phyloP scores from a whole-genome alignment of 139 green algal genomes.

The Marvania coccoides region DNA sequence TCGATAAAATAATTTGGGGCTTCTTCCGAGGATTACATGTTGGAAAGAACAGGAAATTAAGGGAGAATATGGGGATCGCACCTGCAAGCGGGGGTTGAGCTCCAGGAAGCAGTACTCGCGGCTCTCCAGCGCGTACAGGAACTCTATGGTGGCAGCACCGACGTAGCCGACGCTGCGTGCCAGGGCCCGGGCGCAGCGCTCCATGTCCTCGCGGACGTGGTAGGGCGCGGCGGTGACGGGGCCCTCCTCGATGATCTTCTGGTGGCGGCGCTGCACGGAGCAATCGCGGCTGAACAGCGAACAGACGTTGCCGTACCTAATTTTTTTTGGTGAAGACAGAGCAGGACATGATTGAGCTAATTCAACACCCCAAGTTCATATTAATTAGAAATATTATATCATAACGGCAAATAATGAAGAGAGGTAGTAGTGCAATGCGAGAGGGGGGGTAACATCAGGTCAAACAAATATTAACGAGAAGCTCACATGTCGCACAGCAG shows the following conservation, averaged over 20 bases:
- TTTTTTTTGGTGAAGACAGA: neutral
- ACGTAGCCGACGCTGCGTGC: slow-evolving; percentile 86
- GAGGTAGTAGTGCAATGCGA: neutral
- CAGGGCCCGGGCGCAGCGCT: slow-evolving; percentile 77
- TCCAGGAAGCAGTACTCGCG: slow-evolving; percentile 93
- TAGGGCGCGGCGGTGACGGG: slow-evolving; percentile 63
- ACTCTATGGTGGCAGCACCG: slow-evolving; percentile 94
- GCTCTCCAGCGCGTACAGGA: slow-evolving; percentile 81
- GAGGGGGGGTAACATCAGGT: neutral
- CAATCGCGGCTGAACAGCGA: slow-evolving; percentile 89
- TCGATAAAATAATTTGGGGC: neutral
- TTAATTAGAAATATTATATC: no score
- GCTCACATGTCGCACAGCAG: slow-evolving; percentile 75
- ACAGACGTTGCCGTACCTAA: slow-evolving; percentile 71
- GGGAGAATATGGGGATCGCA: no score
- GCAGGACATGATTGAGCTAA: no score
- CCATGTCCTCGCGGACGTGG: slow-evolving; percentile 62
- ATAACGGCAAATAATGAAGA: neutral
- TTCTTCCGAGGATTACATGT: neutral
- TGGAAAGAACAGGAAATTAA: neutral
- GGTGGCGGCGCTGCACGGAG: slow-evolving; percentile 89
- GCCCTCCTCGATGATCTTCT: slow-evolving; percentile 98
- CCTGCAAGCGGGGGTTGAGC: slow-evolving; percentile 95
- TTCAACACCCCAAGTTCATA: no score
- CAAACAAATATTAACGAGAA: no score